A percentile compares a stretch with the other conserved stretches of the same genome.
These are phyloP conservation scores for Globisporangium uncinulatum DNA, from an alignment of 352 stramenopile genomes.

Conservation along the genomic window DNA sequence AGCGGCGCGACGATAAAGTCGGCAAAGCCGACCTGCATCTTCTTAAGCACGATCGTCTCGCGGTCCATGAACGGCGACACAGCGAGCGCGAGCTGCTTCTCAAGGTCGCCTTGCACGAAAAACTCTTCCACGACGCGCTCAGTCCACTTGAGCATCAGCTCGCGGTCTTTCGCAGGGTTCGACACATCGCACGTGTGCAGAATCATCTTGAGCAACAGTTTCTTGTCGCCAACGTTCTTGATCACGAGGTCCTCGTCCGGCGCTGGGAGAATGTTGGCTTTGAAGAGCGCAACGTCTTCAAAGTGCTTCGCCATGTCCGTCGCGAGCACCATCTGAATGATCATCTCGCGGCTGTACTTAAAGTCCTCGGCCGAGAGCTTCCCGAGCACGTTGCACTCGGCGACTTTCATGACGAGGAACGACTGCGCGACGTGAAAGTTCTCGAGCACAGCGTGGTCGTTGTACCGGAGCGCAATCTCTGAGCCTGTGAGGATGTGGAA, in stretches of 20 bases:
- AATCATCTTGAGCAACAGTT: conserved; percentile 87
- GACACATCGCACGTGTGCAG: conserved; percentile 93
- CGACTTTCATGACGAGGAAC: conserved; percentile 88
- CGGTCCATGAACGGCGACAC: conserved; percentile 93
- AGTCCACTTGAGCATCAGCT: conserved; percentile 90
- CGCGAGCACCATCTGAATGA: conserved; percentile 88
- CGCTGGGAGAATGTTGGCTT: conserved; percentile 75
- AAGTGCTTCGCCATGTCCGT: conserved; percentile 91
- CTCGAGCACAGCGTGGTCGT: conserved; percentile 85
- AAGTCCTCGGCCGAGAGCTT: conserved; percentile 72
- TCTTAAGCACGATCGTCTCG: conserved; percentile 87
- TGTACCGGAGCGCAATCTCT: conserved; percentile 86
- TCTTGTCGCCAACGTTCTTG: conserved; percentile 84
- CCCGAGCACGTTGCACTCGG: conserved; percentile 78
- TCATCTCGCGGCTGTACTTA: conserved; percentile 85
- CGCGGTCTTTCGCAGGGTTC: conserved; percentile 88
- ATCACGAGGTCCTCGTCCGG: conserved; percentile 64
- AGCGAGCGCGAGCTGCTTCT: conserved; percentile 86
- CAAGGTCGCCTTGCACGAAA: conserved; percentile 94
- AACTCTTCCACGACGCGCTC: conserved; percentile 94
- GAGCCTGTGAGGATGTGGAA: conserved; percentile 86
- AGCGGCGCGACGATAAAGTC: conserved; percentile 91
- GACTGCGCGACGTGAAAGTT: conserved; percentile 88
- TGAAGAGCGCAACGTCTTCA: conserved; percentile 84
- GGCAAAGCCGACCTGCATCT: conserved; percentile 94